A percentile compares a stretch with the other conserved stretches of the same genome.
Conservation (phyloP, 805 yeast species). For the Hanseniaspora valbyensis region DNA sequence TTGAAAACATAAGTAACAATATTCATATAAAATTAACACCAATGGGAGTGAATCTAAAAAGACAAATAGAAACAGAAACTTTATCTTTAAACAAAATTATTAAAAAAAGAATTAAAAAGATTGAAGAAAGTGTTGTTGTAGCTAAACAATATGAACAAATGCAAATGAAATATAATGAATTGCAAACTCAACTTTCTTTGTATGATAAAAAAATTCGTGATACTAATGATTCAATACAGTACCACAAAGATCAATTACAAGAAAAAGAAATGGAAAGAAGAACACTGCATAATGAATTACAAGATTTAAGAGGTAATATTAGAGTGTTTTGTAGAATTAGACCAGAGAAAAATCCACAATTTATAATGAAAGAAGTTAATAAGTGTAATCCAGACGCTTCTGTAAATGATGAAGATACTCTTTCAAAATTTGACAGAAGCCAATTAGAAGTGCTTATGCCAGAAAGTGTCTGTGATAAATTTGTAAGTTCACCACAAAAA, state of each 20-base stretch:
- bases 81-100: constrained; percentile 19
- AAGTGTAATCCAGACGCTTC: constrained; percentile 27
- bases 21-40: constrained; percentile 2
- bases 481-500: constrained; percentile 1
- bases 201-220: background rate
- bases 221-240: constrained; percentile 19
- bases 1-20: background rate
- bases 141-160: constrained; percentile 21
- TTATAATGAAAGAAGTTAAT: constrained; percentile 18
- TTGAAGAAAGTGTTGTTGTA: constrained; percentile 18
- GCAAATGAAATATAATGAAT: constrained; percentile 10
- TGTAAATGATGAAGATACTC: constrained; percentile 14
- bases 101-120: constrained; percentile 18
- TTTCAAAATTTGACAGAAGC: constrained; percentile 7
- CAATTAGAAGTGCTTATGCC: constrained; percentile 8
- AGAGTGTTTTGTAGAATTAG: constrained; percentile 81
- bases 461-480: background rate
- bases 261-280: constrained; percentile 50
- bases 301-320: constrained; percentile 83
- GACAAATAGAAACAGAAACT: constrained; percentile 23
- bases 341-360: constrained; percentile 31
- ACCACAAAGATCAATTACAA: constrained; percentile 32
- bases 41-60: background rate
- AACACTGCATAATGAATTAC: constrained; percentile 57
- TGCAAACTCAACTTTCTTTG: constrained; percentile 17